phyloP scores from a whole-genome alignment of 805 yeast genomes.

The Ogataea thermomethanolica region DNA sequence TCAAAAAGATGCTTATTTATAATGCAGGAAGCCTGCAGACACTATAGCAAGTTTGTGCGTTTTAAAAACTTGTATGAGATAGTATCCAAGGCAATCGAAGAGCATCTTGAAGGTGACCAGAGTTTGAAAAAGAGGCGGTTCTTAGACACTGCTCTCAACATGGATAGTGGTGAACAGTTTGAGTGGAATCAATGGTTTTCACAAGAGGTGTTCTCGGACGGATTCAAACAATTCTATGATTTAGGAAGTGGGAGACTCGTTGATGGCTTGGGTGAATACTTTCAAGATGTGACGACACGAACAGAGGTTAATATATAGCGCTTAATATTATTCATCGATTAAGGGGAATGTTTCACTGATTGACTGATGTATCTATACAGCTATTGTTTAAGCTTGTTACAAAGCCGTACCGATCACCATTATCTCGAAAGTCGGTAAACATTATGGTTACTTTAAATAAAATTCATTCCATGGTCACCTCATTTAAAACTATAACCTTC shows the following conservation, averaged over 20 bases:
- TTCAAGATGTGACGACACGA: not conserved
- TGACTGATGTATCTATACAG: too few species aligned
- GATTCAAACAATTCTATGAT: slow-evolving; percentile 23
- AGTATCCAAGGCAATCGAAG: slow-evolving; percentile 20
- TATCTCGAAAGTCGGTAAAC: too few species aligned
- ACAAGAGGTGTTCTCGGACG: slow-evolving; percentile 24
- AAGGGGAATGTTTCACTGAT: too few species aligned
- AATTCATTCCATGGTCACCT: too few species aligned
- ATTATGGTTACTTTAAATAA: too few species aligned
- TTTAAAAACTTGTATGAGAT: slow-evolving; percentile 19
- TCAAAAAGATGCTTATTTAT: slow-evolving; percentile 12
- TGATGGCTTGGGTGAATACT: slow-evolving; percentile 3
- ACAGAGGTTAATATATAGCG: too few species aligned
- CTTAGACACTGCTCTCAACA: not conserved
- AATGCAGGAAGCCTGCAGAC: slow-evolving; percentile 18
- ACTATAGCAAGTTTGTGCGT: slow-evolving; percentile 17
- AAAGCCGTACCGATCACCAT: too few species aligned
- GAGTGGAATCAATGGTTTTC: slow-evolving; percentile 27
- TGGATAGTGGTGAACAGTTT: slow-evolving; percentile 9
- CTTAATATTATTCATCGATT: too few species aligned
- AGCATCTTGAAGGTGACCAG: slow-evolving; percentile 12
- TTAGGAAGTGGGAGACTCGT: slow-evolving; percentile 5
- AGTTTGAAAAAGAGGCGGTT: slow-evolving; percentile 1
- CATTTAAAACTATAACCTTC: too few species aligned
- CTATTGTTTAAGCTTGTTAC: too few species aligned